A percentile compares a stretch with the other conserved stretches of the same genome.
Evolutionary conservation across 768 basidiomycete species (phyloP).

Genomic region (Boletus fagicola): DNA sequence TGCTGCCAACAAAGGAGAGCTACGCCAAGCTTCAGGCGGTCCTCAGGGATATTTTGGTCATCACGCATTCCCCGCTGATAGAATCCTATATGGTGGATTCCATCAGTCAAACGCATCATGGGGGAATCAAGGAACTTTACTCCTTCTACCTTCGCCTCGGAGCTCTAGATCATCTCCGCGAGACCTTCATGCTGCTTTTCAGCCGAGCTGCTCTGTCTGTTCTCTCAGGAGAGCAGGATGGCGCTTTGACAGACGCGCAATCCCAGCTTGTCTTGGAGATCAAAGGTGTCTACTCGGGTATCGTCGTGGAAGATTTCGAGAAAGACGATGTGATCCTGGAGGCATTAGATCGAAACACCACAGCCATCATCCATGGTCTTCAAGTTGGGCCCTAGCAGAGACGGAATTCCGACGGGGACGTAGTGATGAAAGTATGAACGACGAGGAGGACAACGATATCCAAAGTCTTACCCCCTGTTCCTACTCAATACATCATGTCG

Average conservation of each 20-base stretch:
- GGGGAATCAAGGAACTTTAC: not conserved
- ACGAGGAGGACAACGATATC: no score
- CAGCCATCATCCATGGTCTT: not conserved
- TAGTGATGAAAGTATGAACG: not conserved
- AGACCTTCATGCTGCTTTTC: not conserved
- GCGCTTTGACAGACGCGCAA: not conserved
- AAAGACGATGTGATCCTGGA: not conserved
- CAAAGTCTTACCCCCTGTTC: not conserved
- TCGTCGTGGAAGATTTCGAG: not conserved
- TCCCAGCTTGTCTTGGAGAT: not conserved
- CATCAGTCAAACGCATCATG: not conserved
- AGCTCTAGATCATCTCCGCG: not conserved
- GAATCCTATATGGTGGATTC: not conserved
- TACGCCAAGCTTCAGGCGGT: not conserved
- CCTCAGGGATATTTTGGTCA: not conserved
- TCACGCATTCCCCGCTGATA: not conserved
- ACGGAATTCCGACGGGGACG: not conserved
- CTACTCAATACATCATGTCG: not conserved
- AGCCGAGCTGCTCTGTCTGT: not conserved
- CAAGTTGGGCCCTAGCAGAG: not conserved
- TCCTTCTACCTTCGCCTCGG: not conserved
- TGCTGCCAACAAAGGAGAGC: not conserved
- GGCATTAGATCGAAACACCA: not conserved
- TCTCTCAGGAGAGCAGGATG: not conserved
- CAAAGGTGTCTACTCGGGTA: not conserved